These are phyloP conservation scores for Termitomyces bulborhizus DNA, from an alignment of 768 basidiomycete species.

Conservation along the genomic window DNA sequence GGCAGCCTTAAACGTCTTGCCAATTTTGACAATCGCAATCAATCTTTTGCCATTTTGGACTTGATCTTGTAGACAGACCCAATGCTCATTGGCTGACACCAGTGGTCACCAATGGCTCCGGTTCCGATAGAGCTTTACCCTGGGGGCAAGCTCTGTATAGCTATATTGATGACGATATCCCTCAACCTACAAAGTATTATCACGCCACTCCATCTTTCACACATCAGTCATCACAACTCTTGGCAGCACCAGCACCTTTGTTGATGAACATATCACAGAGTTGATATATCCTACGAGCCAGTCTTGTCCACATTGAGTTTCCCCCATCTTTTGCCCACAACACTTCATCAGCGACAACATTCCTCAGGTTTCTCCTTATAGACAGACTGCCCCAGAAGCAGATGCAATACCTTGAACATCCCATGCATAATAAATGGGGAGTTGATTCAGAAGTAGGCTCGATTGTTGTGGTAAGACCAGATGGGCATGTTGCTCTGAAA, in stretches of 20 bases:
- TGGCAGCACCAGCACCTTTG: conserved; percentile 6
- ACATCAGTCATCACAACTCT: conserved; percentile 10
- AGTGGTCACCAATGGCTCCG: background rate
- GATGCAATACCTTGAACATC: conserved; percentile 12
- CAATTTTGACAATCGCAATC: background rate
- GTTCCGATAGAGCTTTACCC: background rate
- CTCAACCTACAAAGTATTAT: conserved; percentile 9
- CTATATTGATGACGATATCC: conserved; percentile 14
- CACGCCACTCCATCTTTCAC: conserved; percentile 11
- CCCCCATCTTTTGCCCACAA: conserved; percentile 12
- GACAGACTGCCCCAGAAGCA: conserved; percentile 11
- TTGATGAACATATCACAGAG: conserved; percentile 6
- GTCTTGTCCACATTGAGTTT: background rate
- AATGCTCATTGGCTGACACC: background rate
- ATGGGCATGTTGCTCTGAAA: conserved; percentile 11
- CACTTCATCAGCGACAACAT: conserved; percentile 13
- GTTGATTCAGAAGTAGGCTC: conserved; percentile 8
- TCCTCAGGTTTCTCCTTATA: conserved; percentile 11
- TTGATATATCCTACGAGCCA: conserved; percentile 6
- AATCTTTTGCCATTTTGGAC: conserved; percentile 10
- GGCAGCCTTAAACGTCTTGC: no score
- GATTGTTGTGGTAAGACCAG: conserved; percentile 11
- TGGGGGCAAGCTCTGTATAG: conserved; percentile 7
- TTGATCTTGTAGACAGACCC: background rate
- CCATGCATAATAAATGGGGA: conserved; percentile 14